Evolutionary conservation across 371 early-diverging fungal genomes (phyloP), one percentile per base, ranked within the genome.

Genomic region (Globomyces sp.): DNA sequence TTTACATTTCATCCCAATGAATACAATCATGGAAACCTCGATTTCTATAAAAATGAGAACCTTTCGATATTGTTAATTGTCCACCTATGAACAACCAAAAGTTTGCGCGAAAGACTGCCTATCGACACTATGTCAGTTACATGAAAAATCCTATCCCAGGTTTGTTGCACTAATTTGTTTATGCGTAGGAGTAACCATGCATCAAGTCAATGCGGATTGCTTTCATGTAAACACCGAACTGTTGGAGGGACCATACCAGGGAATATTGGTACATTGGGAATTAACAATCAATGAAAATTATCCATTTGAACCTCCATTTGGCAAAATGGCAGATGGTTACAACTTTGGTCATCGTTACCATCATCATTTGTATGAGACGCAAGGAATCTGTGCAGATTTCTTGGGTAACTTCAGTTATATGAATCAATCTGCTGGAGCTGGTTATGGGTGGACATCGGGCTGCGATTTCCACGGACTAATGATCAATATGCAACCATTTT

Each of bases 401-500:
- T 34, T 51, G 1, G 52, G 52, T 11, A 51, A 51, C 13, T 51
- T 51, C 34, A 34, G 24, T 1, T 51, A 51, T 24, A 51, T 51
- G 52, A 11, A 51, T 1, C n/a, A 8, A n/a, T 24, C 24, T 2
- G 52, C 52, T 11, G 34, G 24, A 24, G 52, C 52, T 51, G 52
- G 52, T 24, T 24, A 11, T 51, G 52, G 52, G 24, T 51, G 52
- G 52, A 51, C 52, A n/a, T 51, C 52, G 5, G 11, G 24, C 5
- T 51, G 52, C 52, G 52, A 51, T 51, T 51, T 51, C 13, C 11
- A 24, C 5, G 52, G 52, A 34, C 34, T 51, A 24, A 51, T 51
- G 52, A 51, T 51, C 52, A 51, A 51, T 51, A 51, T 51, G 52
- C 52, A 51, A 51, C 24, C 52, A 4, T 51, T 51, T 24, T 51